Conservation (phyloP, 176 grass and related monocot species). For the Carex scoparia region DNA sequence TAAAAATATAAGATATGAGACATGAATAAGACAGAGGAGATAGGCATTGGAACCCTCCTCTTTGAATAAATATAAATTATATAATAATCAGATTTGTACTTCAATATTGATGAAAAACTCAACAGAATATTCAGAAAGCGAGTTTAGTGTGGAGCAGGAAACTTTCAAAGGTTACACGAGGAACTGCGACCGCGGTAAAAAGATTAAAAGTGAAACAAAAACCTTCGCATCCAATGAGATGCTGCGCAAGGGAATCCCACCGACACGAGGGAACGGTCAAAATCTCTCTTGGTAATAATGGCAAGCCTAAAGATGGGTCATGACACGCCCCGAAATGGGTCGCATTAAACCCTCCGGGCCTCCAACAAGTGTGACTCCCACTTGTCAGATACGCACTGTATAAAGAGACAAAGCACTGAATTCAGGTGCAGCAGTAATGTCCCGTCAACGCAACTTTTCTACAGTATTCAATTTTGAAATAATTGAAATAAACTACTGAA, state of each 20-base stretch:
- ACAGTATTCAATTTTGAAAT: too few relatives aligned
- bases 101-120: too few relatives aligned
- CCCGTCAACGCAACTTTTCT: conserved; percentile 16
- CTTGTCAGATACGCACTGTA: not conserved
- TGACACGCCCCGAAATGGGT: conserved; percentile 6
- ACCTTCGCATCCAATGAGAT: not conserved
- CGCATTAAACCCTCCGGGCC: not conserved
- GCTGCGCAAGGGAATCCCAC: conserved; percentile 17
- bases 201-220: not conserved
- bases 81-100: too few relatives aligned
- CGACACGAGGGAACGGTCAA: conserved; percentile 31
- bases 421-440: conserved; percentile 23
- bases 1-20: too few relatives aligned
- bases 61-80: too few relatives aligned
- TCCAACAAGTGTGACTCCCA: not conserved
- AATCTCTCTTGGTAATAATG: not conserved
- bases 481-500: not conserved
- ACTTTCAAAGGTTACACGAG: not conserved
- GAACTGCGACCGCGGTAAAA: not conserved
- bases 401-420: conserved; percentile 9
- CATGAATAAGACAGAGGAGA: too few relatives aligned
- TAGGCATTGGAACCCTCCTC: too few relatives aligned
- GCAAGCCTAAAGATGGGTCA: not conserved
- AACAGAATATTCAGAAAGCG: not conserved
- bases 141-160: not conserved